Evolutionary conservation across 169 alveolate genomes (phyloP), one percentile per base, ranked within the genome.

Genomic region (Plasmodium knowlesi): DNA sequence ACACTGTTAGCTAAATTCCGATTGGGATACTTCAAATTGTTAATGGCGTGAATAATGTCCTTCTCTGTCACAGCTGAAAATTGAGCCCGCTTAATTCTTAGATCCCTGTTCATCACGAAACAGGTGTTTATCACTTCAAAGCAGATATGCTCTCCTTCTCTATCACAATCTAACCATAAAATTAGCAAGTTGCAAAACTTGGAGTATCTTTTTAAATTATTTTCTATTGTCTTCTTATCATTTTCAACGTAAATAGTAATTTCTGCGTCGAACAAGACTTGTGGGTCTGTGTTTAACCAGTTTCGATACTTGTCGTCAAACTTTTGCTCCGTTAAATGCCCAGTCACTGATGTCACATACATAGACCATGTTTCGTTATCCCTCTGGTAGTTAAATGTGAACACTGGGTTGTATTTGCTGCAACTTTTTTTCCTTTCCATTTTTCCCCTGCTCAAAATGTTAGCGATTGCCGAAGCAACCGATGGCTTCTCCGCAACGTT

Each of bases 401-500:
- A 83, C 30, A 78, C 79, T 41, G 91, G 93, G 83, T 84, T 43
- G 30, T 82, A 41, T 43, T 61, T 53, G 34, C 96, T 54, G 53
- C 72, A 96, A 67, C 97, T 98, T 46, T 92, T 97, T 82, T 97
- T 92, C 50, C 94, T 96, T 50, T 95, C 95, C 67, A 74, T 83
- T 39, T 96, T 92, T 28, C 96, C 97, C 53, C 94, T 95, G 34
- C 98, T 96, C 34, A 99, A 98, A 30, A 98, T 98, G 82, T 97
- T 98, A 50, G 99, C 98, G 80, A 99, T 97, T 54, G 99, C 96
- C 89, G 98, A 97, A 22, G 99, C 99, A 54, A 99, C 99, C 25
- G 99, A 98, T 22, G 99, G 99, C 97, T 99, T 99, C 95, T 99
- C 99, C 6, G 99, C 99, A 54, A 99, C 99, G 99, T 99, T 99